Evolutionary conservation across 2,329 filamentous ascomycete genomes (phyloP), one percentile per base, ranked within the genome.

Genomic region (Pezicula carpinea): DNA sequence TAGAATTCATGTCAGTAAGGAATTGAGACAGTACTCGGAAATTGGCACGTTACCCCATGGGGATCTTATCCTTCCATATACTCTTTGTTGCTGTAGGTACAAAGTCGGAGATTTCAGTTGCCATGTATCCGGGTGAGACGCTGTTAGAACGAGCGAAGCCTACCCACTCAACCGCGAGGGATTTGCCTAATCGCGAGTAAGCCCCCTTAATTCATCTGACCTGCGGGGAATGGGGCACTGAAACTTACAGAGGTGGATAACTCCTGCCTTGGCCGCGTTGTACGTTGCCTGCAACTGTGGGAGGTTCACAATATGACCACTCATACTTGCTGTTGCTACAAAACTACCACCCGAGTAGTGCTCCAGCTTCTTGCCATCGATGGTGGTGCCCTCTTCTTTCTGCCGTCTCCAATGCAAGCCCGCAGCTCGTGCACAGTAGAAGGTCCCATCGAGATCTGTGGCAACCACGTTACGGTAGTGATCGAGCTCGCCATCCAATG

Each of bases 251-350:
- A 78, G 66, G 56, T 81, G 75, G 39, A 80, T 75, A 11, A 79
- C 69, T 23, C 76, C 85, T 1, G 83, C 80, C 68, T 89, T 89
- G 53, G 82, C 81, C 15, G 80, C 81, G 62, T 89, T 89, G 64
- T 89, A 89, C 7, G 83, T 79, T 5, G 82, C 74, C 69, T 91
- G 87, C 55, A 83, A 63, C 69, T 90, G 86, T 5, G 87, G 87
- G 48, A 88, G 76, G 63, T 90, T 91, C 63, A 82, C 85, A 57
- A 91, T 84, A 62, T 86, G 85, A 4, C 82, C 87, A 56, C 80
- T 85, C 79, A 92, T 91, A 48, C 81, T 86, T 1, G 87, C 83
- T 6, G 88, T 92, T 21, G 83, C 83, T 55, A 92, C 81, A 65
- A 92, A 89, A 63, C 81, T 85, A 18, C 87, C 86, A 21, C 76